phyloP scores from a whole-genome alignment of 2,329 filamentous ascomycete species.

The Fusarium heterosporum region DNA sequence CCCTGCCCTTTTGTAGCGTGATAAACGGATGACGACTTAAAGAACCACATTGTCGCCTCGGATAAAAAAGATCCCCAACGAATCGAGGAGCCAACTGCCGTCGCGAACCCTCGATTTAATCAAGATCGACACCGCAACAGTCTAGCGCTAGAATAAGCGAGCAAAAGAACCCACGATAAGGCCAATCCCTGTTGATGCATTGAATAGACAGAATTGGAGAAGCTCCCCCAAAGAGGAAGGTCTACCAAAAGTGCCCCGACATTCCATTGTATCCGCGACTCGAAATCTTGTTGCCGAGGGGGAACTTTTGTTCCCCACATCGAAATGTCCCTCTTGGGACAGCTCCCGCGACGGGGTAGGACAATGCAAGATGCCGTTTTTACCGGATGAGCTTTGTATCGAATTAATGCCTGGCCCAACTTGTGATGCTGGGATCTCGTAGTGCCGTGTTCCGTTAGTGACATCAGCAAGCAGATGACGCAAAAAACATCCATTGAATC shows the following conservation, averaged over 20 bases:
- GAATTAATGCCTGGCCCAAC: neutral
- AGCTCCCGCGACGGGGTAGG: neutral
- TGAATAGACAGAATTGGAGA: neutral
- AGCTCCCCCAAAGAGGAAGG: neutral
- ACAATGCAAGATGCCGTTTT: constrained; percentile 25
- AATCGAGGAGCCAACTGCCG: neutral
- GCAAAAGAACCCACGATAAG: neutral
- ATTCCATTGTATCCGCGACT: neutral
- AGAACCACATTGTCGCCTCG: neutral
- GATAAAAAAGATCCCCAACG: neutral
- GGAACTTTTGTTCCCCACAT: constrained; percentile 36
- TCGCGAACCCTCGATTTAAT: neutral
- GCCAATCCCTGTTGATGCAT: neutral
- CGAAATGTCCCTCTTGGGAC: constrained; percentile 17
- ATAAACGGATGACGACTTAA: neutral
- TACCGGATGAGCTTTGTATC: constrained; percentile 11
- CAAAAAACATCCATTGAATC: neutral
- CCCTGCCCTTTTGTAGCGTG: neutral
- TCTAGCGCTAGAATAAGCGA: neutral
- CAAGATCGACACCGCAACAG: neutral
- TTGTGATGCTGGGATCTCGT: neutral
- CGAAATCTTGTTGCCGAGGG: neutral
- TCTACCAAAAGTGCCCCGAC: neutral
- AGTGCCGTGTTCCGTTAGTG: constrained; percentile 31
- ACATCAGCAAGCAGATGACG: constrained; percentile 22